phyloP scores from a whole-genome alignment of 805 yeast species.

The Ogataea zsoltii region DNA sequence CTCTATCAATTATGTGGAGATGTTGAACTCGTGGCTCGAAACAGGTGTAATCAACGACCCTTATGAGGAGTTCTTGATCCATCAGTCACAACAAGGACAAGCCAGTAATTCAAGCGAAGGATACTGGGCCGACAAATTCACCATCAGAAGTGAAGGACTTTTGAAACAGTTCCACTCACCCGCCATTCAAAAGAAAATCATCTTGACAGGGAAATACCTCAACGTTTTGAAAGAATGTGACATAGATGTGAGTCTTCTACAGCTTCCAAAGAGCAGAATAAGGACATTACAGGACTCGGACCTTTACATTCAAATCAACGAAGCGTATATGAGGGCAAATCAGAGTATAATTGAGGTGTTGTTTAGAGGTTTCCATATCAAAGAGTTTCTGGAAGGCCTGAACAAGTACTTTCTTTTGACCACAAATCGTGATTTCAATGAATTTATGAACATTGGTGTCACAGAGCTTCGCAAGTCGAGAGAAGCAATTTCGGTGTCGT shows the following conservation, averaged over 20 bases:
- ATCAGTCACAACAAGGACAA: conserved; percentile 29
- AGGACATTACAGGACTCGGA: conserved; percentile 34
- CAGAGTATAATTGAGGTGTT: conserved; percentile 55
- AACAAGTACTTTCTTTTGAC: conserved; percentile 60
- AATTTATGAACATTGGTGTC: conserved; percentile 51
- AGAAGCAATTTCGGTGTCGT: conserved; percentile 28
- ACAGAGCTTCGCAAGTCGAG: conserved; percentile 50
- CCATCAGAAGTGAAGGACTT: conserved; percentile 72
- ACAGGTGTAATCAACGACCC: conserved; percentile 77
- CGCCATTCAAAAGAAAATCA: conserved; percentile 59
- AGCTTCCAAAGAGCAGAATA: conserved; percentile 6
- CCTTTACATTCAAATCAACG: conserved; percentile 54
- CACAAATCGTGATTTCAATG: conserved; percentile 50
- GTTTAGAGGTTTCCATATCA: conserved; percentile 59
- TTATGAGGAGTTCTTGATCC: conserved; percentile 79
- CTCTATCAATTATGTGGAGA: conserved; percentile 60
- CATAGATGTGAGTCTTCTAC: conserved; percentile 29
- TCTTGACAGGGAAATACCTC: conserved; percentile 82
- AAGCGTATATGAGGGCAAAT: conserved; percentile 71
- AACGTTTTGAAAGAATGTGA: conserved; percentile 71
- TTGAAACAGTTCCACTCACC: conserved; percentile 60
- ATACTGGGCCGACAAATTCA: conserved; percentile 74
- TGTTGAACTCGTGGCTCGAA: conserved; percentile 79
- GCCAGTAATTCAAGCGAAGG: conserved; percentile 43
- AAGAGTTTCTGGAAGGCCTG: conserved; percentile 45